These are phyloP conservation scores for Saposhnikovia divaricata DNA, from an alignment of 129 eudicot genomes.

Conservation along the genomic window DNA sequence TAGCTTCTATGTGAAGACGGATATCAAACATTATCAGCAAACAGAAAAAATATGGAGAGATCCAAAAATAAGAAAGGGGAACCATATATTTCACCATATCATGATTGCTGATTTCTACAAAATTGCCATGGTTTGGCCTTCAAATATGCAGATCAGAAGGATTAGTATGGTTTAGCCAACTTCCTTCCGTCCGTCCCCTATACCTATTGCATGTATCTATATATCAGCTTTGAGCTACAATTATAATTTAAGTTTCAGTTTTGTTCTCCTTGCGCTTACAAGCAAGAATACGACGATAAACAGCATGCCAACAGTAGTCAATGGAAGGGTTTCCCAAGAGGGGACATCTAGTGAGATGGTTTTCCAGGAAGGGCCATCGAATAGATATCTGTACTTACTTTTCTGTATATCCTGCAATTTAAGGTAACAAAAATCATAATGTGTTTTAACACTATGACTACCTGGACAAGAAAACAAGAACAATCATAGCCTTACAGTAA, in stretches of 20 bases:
- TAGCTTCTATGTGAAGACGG: not conserved
- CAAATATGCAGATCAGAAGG: not conserved
- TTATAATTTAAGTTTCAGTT: slow-evolving; percentile 52
- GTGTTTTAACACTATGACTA: not conserved
- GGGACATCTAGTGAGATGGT: slow-evolving; percentile 18
- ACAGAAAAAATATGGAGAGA: not conserved
- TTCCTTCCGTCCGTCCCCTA: not conserved
- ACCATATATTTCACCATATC: not conserved
- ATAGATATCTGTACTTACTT: slow-evolving; percentile 15
- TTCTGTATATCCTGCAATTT: slow-evolving; percentile 38
- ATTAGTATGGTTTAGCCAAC: not conserved
- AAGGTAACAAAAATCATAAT: not conserved
- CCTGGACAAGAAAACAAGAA: not conserved
- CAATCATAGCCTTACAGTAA: not conserved
- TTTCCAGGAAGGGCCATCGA: slow-evolving; percentile 23
- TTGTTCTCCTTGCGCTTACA: slow-evolving; percentile 58
- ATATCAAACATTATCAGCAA: not conserved
- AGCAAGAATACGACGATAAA: slow-evolving; percentile 35
- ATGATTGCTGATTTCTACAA: slow-evolving; percentile 1
- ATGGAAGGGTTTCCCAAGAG: slow-evolving; percentile 29
- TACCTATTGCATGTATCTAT: not conserved
- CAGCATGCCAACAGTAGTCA: slow-evolving; percentile 23
- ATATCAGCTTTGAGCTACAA: not conserved
- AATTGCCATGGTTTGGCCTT: not conserved
- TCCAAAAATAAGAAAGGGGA: not conserved